These are phyloP conservation scores for Stygiomarasmius scandens DNA, from an alignment of 1,284 basidiomycete species.

Conservation along the genomic window DNA sequence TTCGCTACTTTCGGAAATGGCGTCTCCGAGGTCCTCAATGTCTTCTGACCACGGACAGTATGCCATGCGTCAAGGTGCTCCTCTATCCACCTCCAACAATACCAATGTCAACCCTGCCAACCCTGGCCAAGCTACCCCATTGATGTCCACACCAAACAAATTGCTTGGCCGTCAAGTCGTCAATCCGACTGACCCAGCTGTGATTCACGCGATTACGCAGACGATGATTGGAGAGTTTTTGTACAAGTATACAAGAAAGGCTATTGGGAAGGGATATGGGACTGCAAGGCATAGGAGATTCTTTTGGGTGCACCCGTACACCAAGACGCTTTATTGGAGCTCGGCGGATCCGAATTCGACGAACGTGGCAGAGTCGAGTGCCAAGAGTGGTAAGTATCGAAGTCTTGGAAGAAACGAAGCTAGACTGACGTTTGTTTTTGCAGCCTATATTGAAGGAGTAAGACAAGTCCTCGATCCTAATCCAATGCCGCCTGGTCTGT, in stretches of 20 bases:
- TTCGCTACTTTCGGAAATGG: constrained; percentile 65
- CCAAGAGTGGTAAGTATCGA: constrained; percentile 96
- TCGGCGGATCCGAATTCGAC: constrained; percentile 90
- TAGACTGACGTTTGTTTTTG: too few relatives aligned
- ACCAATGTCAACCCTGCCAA: constrained; percentile 18
- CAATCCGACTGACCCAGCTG: constrained; percentile 75
- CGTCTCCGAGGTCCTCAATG: constrained; percentile 75
- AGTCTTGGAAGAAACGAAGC: too few relatives aligned
- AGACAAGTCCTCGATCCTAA: constrained; percentile 90
- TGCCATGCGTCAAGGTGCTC: too few relatives aligned
- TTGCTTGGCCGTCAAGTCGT: constrained; percentile 13
- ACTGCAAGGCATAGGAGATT: constrained; percentile 93
- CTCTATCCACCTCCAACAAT: too few relatives aligned
- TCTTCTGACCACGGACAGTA: constrained; percentile 70
- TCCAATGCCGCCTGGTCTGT: constrained; percentile 89
- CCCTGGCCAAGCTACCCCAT: constrained; percentile 7
- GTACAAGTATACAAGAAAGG: constrained; percentile 93
- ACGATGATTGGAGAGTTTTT: constrained; percentile 99
- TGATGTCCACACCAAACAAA: constrained; percentile 11
- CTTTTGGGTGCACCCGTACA: constrained; percentile 99
- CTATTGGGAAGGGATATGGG: constrained; percentile 91
- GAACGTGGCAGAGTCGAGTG: constrained; percentile 86
- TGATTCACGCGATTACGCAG: constrained; percentile 97
- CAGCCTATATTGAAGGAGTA: constrained; percentile 97
- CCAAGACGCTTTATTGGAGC: constrained; percentile 97